Base-by-base conservation (phyloP, 208 protist genomes). In the Acanthamoeba rhysodes region DNA sequence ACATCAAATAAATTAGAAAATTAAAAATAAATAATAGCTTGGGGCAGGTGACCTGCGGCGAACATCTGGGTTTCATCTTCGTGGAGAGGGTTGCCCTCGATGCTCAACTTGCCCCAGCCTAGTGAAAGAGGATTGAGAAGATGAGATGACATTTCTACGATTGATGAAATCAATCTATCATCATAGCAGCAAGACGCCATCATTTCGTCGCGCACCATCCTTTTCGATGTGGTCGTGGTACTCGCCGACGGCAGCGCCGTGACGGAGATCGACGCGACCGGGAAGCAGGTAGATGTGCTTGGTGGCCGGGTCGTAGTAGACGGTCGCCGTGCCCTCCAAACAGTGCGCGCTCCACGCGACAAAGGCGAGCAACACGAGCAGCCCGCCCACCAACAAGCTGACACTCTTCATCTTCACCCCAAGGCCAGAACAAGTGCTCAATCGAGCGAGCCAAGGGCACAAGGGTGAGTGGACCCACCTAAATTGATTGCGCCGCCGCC, bases 61-160 rank as follows among this genome's bases (percentile, higher is more conserved):
- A 82, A 50, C 74, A 82, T 82, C 45, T 82, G 74, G 14, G 45
- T 82, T 37, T 82, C 74, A 24, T 82, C 74, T 32, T 8, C 22
- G 74, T 82, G 45, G 9, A 45, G 37, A 7, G 37, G 37, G 45
- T 82, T 82, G 45, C 14, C 53, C 18, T 82, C 74, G 45, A 82
- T 82, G 74, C 74, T 82, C 20, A 82, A n/a, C 18, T 50, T 82
- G 74, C 74, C 74, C 74, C 74, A 82, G 4, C 74, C 74, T 82
- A 22, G 12, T 6, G 18, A 82, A 27, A 82, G 53, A 27, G 6
- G 3, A n/a, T 32, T 82, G 48, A 53, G 4, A 27, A 24, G 27
- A 20, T 82, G 14, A 55, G 16, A 20, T 48, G 70, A 78, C 32
- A 45, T 27, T 20, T 1, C 48, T 41, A 50, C 27, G 24, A 34